phyloP scores from a whole-genome alignment of 495 filamentous ascomycete species.

The Podospora fimiseda region DNA sequence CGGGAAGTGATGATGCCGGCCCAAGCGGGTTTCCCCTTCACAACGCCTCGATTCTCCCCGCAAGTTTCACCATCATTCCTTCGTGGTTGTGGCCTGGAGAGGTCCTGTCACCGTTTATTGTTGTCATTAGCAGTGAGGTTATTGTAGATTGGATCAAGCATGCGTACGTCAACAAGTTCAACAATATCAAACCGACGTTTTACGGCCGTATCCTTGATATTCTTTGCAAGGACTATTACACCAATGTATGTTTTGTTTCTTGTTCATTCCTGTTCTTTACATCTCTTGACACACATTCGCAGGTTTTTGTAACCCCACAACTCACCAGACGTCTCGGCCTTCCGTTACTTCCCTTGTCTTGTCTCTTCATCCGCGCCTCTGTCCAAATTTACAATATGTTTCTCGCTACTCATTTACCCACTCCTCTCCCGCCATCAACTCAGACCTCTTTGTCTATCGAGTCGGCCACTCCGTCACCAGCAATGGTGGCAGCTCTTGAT shows the following conservation, averaged over 20 bases:
- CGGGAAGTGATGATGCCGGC: constrained; percentile 40
- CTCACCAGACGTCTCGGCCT: constrained; percentile 85
- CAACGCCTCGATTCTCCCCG: constrained; percentile 64
- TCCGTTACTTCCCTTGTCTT: constrained; percentile 85
- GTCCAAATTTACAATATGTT: constrained; percentile 99
- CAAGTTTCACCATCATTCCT: constrained; percentile 82
- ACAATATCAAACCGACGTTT: constrained; percentile 83
- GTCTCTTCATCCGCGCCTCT: constrained; percentile 89
- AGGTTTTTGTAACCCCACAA: constrained; percentile 80
- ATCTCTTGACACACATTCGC: not conserved
- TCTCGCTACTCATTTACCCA: constrained; percentile 73
- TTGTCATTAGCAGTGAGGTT: constrained; percentile 94
- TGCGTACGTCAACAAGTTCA: constrained; percentile 96
- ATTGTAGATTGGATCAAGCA: constrained; percentile 97
- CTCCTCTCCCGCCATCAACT: constrained; percentile 63
- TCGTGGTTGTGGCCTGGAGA: constrained; percentile 70
- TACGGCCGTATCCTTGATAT: constrained; percentile 88
- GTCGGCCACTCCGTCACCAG: constrained; percentile 52
- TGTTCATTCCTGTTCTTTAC: not conserved
- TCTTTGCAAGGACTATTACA: constrained; percentile 94
- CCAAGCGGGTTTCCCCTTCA: constrained; percentile 40
- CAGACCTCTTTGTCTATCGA: constrained; percentile 54
- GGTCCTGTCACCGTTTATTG: constrained; percentile 81
- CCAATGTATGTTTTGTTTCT: constrained; percentile 52
- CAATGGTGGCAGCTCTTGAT: constrained; percentile 64